Conservation (phyloP, 495 filamentous ascomycete species). For the Penicillium psychrofluorescens region DNA sequence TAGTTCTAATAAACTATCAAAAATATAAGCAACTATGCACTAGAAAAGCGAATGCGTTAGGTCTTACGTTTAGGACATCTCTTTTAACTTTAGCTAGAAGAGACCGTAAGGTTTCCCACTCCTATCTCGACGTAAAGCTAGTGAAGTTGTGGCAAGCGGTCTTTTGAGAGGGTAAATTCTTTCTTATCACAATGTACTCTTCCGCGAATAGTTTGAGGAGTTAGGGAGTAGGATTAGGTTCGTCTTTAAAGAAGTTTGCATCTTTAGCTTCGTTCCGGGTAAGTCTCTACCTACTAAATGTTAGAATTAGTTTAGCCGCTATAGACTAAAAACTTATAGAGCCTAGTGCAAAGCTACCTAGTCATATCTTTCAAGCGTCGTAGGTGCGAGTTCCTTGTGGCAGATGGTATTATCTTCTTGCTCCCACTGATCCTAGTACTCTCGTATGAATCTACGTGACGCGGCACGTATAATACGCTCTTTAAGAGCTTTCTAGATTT, state of each 20-base stretch:
- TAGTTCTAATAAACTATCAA: neutral
- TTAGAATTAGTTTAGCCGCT: too few species aligned
- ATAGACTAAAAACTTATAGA: too few species aligned
- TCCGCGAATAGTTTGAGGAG: slow-evolving; percentile 4
- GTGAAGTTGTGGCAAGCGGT: neutral
- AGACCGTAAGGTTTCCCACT: neutral
- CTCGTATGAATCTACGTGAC: too few species aligned
- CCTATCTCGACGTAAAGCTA: slow-evolving; percentile 1
- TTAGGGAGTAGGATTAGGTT: slow-evolving; percentile 4
- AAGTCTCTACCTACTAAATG: neutral
- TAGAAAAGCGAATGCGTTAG: neutral
- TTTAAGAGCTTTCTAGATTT: too few species aligned
- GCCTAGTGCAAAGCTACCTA: too few species aligned
- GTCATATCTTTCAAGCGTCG: too few species aligned
- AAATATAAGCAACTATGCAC: neutral
- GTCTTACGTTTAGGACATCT: slow-evolving; percentile 3
- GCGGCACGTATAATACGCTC: too few species aligned
- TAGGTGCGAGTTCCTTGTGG: too few species aligned
- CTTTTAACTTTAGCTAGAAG: slow-evolving; percentile 1
- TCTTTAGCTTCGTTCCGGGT: slow-evolving; percentile 2
- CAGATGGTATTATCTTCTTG: too few species aligned
- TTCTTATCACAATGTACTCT: neutral
- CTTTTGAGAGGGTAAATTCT: slow-evolving; percentile 1
- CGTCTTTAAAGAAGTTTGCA: slow-evolving; percentile 3
- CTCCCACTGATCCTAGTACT: too few species aligned